Percentiles rank a stretch among this genome's conserved stretches.
phyloP scores from a whole-genome alignment of 129 eudicot genomes.

The Flaveria linearis region DNA sequence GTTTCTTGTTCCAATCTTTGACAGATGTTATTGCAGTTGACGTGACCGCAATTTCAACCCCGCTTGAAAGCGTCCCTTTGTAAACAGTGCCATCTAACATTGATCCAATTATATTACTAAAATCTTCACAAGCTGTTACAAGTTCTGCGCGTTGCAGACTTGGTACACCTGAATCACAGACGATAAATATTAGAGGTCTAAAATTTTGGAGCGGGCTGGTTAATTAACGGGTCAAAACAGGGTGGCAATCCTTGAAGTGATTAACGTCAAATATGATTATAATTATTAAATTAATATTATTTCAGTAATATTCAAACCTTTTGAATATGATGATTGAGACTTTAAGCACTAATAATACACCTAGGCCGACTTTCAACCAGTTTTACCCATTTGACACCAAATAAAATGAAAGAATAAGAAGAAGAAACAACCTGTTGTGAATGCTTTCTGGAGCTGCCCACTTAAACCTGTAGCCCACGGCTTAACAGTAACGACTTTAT shows the following conservation, averaged over 20 bases:
- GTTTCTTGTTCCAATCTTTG: conserved; percentile 62
- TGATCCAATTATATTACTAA: conserved; percentile 75
- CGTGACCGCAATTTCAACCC: conserved; percentile 83
- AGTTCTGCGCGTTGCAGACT: conserved; percentile 75
- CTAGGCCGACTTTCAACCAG: background rate
- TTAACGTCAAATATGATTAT: too few relatives aligned
- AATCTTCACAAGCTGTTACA: conserved; percentile 82
- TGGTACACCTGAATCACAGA: conserved; percentile 66
- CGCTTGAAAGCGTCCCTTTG: conserved; percentile 88
- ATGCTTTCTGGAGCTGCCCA: conserved; percentile 82
- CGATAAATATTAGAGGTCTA: background rate
- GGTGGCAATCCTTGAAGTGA: too few relatives aligned
- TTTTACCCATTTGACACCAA: background rate
- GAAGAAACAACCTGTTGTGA: conserved; percentile 60
- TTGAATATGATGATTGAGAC: background rate
- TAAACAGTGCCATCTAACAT: conserved; percentile 60
- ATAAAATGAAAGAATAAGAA: background rate
- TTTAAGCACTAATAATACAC: background rate
- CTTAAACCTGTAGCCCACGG: conserved; percentile 90
- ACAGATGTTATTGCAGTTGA: conserved; percentile 55
- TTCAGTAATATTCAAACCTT: too few relatives aligned
- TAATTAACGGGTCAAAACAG: background rate
- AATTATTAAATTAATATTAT: too few relatives aligned
- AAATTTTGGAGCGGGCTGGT: background rate
- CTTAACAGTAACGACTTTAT: conserved; percentile 57